Evolutionary conservation across 495 filamentous ascomycete species (phyloP), one percentile per base, ranked within the genome.

Genomic region (Coniosporium apollinis): DNA sequence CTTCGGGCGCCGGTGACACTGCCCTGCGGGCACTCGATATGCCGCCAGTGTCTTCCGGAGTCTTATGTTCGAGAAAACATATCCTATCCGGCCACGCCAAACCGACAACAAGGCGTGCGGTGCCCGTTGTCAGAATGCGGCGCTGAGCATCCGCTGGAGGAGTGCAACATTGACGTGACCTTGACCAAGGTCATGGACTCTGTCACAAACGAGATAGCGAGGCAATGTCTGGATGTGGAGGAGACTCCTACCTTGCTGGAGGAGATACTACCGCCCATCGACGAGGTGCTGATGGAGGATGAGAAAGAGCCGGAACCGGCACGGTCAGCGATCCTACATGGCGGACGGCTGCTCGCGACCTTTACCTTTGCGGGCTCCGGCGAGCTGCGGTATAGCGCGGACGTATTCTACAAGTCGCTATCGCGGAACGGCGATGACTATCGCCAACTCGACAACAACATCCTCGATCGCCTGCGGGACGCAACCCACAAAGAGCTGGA

Each of bases 11-110:
- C 86, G 9, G 60, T 81, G 28, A 81, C 80, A 3, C 59, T 94
- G 13, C 85, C 85, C 2, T 94, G 86, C 49, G 85, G 86, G 3
- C 71, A 79, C 50, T 69, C 76, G 5, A 44, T 92, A 4, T 94
- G 86, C 57, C 71, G 68, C 39, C 49, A 48, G 13, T 94, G 86
- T 55, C 57, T 93, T 1, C 85, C 86, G 5, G 52, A 65, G 20
- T 46, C 70, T 4, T 68, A 72, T 43, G 46, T 54, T 15, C 66
- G 82, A 18, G 59, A 59, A 38, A 70, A 79, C 39, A 76, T 91
- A 28, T 73, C 81, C 8, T 92, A 84, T 56, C 82, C 81, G 0
- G 68, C 65, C 22, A 65, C 61, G 3, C 62, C 67, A 18, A 70
- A 66, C 19, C 65, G 83, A 30, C 63, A 69, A 38, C 64, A 71